A percentile compares a stretch with the other conserved stretches of the same genome.
phyloP scores from a whole-genome alignment of 148 eudicot species.

The Limonium bicolor region DNA sequence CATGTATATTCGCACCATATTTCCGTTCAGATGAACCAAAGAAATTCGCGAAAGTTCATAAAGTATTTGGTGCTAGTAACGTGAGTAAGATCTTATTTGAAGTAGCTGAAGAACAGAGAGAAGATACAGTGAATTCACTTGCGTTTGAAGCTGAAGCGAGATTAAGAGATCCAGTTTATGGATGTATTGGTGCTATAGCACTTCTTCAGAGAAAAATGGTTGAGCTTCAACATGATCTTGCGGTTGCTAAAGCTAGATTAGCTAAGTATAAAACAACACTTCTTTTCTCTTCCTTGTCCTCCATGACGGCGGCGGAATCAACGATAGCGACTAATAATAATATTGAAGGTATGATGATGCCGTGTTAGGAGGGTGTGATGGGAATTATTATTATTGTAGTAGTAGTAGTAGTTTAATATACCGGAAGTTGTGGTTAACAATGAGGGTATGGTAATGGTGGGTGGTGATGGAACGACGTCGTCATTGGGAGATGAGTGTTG shows the following conservation, averaged over 20 bases:
- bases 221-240: conserved; percentile 53
- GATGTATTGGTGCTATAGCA: conserved; percentile 71
- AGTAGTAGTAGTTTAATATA: too few relatives aligned
- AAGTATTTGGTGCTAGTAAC: conserved; percentile 87
- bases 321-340: too few relatives aligned
- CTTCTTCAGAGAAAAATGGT: conserved; percentile 38
- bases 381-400: too few relatives aligned
- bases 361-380: too few relatives aligned
- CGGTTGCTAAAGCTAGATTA: conserved; percentile 32
- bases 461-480: too few relatives aligned
- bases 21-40: conserved; percentile 63
- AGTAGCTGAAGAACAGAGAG: conserved; percentile 48
- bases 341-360: too few relatives aligned
- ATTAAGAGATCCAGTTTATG: conserved; percentile 68
- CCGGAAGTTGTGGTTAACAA: too few relatives aligned
- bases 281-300: neutral
- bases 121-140: conserved; percentile 58
- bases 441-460: too few relatives aligned
- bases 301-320: neutral
- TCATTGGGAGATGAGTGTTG: too few relatives aligned
- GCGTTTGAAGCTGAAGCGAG: conserved; percentile 77
- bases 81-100: conserved; percentile 60
- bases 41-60: conserved; percentile 73
- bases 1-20: conserved; percentile 68
- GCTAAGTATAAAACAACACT: conserved; percentile 34